phyloP scores from a whole-genome alignment of 352 stramenopile genomes.

The Phytophthora agathidicida region DNA sequence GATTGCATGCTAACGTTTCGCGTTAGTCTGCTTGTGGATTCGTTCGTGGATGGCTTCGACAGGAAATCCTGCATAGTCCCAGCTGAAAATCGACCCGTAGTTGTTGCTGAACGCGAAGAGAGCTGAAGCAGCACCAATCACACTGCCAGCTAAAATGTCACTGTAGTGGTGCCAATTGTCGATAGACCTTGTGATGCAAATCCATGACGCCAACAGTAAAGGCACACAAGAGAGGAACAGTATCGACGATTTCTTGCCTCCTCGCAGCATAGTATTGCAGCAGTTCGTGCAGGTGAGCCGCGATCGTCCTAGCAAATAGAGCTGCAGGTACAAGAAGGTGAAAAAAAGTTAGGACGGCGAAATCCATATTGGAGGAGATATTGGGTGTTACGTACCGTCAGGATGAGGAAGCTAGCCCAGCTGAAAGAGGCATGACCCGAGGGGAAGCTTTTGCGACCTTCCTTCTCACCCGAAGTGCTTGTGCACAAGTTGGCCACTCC shows the following conservation, averaged over 20 bases:
- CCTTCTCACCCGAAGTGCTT: conserved; percentile 48
- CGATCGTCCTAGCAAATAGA: conserved; percentile 67
- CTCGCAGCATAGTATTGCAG: conserved; percentile 37
- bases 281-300: conserved; percentile 52
- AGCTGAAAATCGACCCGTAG: conserved; percentile 58
- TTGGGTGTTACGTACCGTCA: conserved; percentile 45
- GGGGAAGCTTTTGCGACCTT: conserved; percentile 72
- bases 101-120: conserved; percentile 53
- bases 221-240: conserved; percentile 63
- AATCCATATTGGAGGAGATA: background rate
- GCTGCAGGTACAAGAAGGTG: conserved; percentile 12
- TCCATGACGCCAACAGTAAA: conserved; percentile 58
- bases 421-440: conserved; percentile 70
- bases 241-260: conserved; percentile 52
- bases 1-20: conserved; percentile 7
- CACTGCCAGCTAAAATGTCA: conserved; percentile 59
- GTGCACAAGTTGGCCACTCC: conserved; percentile 66
- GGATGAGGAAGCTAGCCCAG: conserved; percentile 69
- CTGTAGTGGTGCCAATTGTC: conserved; percentile 83
- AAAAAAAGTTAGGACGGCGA: background rate
- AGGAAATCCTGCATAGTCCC: conserved; percentile 48
- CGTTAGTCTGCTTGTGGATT: conserved; percentile 18
- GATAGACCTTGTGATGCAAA: conserved; percentile 64
- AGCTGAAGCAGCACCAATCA: conserved; percentile 47
- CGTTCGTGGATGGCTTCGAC: conserved; percentile 38